Evolutionary conservation across 1,139 yeast species (phyloP), one percentile per base, ranked within the genome.

Genomic region (Yamadazyma jaroonii): DNA sequence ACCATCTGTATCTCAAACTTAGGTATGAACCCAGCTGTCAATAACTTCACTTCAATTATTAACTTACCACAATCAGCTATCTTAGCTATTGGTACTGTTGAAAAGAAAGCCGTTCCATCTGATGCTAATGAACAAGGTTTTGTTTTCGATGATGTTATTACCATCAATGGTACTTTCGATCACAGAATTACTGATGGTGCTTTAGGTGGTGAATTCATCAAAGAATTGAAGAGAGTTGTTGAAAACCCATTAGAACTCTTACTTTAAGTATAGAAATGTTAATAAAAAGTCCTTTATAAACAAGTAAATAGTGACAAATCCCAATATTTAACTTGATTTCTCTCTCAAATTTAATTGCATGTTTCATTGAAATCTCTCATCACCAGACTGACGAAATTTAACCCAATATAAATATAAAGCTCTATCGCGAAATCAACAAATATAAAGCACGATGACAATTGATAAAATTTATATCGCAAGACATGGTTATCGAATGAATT

Each of bases 171-270:
- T 68, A 87, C 97, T 40, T 92, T 92, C 59, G 99, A 92, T 71
- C 99, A 92, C 75, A 86, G 97, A 75, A 84, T 85, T 44, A 82
- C 90, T 48, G 99, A 92, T 61, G 99, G 99, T 57, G 97, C 97
- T 41, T 82, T 85, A 55, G 98, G 96, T 56, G 98, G 95, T 63
- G 97, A 92, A 57, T 94, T 80, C 79, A 87, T 92, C 75, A 87
- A 80, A 69, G 96, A 89, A 53, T 78, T 92, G 68, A 92, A 92
- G 81, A 77, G 77, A 58, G 82, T 88, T 53, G 67, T 92, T 52
- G 99, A 92, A 75, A 90, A 92, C 74, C 99, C 99, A 57, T 78
- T 92, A 64, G 96, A 90, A 70, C 72, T 92, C 69, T 71, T 94
- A 67, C 74, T 94, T 64, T 92, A 79, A 23, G 53, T 29, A 27